Conservation (phyloP, 2,329 filamentous ascomycete species). For the Triangularia verruculosa region DNA sequence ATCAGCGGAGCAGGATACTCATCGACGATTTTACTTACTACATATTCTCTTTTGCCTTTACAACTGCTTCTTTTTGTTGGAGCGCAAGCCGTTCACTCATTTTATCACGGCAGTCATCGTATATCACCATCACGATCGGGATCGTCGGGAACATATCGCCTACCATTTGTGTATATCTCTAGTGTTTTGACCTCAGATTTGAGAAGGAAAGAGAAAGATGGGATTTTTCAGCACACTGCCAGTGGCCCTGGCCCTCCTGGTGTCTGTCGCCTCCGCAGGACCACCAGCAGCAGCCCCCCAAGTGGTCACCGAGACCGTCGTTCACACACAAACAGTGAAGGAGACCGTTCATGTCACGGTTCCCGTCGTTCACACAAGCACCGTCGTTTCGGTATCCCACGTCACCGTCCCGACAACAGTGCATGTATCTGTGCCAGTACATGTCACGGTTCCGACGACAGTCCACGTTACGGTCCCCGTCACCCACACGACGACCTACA, state of each 20-base stretch:
- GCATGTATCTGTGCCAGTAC: background rate
- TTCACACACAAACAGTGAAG: background rate
- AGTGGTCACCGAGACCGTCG: conserved; percentile 1
- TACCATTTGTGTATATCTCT: conserved; percentile 6
- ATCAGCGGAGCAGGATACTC: conserved; percentile 10
- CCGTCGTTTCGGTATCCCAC: conserved; percentile 1
- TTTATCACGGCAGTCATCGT: background rate
- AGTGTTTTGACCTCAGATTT: background rate
- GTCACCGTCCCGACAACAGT: conserved; percentile 9
- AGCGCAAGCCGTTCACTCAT: conserved; percentile 9
- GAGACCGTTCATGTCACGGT: conserved; percentile 7
- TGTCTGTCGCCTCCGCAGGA: background rate
- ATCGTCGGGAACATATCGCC: background rate
- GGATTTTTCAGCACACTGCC: conserved; percentile 4
- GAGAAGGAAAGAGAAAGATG: background rate
- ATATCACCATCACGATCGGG: background rate
- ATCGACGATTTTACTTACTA: conserved; percentile 2
- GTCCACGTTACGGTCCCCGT: conserved; percentile 7
- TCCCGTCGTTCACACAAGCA: conserved; percentile 3
- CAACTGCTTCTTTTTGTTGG: conserved; percentile 1
- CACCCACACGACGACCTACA: conserved; percentile 4
- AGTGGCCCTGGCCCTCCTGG: conserved; percentile 1
- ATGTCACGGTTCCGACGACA: conserved; percentile 6
- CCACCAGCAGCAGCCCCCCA: background rate
- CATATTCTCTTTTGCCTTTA: background rate